Evolutionary conservation across 129 eudicot genomes (phyloP), one percentile per base, ranked within the genome.

Genomic region (Helianthus annuus): DNA sequence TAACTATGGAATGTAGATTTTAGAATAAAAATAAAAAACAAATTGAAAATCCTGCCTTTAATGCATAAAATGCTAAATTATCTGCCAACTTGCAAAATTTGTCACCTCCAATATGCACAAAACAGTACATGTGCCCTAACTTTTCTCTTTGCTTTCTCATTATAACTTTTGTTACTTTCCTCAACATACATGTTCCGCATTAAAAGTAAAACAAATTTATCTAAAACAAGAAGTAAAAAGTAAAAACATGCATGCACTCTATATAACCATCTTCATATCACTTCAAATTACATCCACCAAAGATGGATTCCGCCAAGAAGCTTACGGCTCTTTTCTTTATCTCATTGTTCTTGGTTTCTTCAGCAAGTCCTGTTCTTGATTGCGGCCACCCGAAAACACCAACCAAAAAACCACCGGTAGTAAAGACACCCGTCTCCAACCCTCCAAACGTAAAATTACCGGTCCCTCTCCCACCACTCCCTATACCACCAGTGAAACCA

Each of bases 311-410:
- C 76, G 69, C 79, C 29, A 84, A 84, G 32, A 71, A 82, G 73
- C 79, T 86, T 62, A 78, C 81, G n/a, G 83, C 92, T 44, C 82
- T 91, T 66, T 79, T 88, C 56, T 81, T 91, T 73, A 68, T 91
- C 48, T 91, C 84, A 68, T 71, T 88, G 76, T 74, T 91, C 74
- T 68, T 89, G 71, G 61, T 86, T 52, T 73, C 96, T 70, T 70
- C 92, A 14, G 74, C 74, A 53, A 73, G 63, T 56, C 87, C 88
- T 24, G 65, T 80, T 54, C 86, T 81, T 69, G 96, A 80, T 10
- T 91, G 92, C 56, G 90, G 85, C 22, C 51, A 59, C 1, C 87
- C 83, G 0, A 51, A 46, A 55, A 46, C 78, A 56, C 82, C 82
- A 8, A 13, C 71, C 38, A 5, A 7, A 27, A 58, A 17, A 58